Evolutionary conservation across 1,139 yeast genomes (phyloP).

Genomic region (Hyphopichia wangnamkhiaoensis): DNA sequence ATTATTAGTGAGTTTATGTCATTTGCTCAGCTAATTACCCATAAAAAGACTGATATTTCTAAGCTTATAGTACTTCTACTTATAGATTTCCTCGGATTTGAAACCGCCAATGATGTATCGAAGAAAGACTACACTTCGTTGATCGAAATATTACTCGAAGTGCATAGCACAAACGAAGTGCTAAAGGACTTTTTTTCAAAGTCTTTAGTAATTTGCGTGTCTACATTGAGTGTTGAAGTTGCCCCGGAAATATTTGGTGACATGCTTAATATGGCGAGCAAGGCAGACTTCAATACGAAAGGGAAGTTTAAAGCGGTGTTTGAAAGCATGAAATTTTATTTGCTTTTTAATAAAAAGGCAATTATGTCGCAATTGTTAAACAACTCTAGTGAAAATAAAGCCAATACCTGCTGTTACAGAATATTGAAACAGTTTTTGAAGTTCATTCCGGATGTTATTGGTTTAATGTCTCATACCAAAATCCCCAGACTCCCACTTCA

Average conservation of each 20-base stretch:
- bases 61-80: no score
- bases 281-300: neutral
- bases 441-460: constrained; percentile 3
- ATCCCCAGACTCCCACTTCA: constrained; percentile 1
- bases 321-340: constrained; percentile 8
- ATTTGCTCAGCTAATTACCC: no score
- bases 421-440: constrained; percentile 6
- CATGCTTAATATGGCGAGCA: neutral
- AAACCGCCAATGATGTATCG: neutral
- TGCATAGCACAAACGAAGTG: neutral
- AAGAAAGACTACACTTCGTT: neutral
- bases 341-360: constrained; percentile 15
- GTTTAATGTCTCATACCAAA: constrained; percentile 1
- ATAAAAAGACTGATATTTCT: no score
- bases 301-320: neutral
- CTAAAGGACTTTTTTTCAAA: neutral
- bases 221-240: neutral
- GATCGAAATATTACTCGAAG: neutral
- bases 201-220: neutral
- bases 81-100: no score
- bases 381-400: constrained; percentile 12
- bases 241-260: neutral
- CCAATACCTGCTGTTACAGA: constrained; percentile 9
- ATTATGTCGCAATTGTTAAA: constrained; percentile 8
- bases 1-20: neutral